These are phyloP conservation scores for Pseudocercospora musae DNA, from an alignment of 2,329 filamentous ascomycete species.

Conservation along the genomic window DNA sequence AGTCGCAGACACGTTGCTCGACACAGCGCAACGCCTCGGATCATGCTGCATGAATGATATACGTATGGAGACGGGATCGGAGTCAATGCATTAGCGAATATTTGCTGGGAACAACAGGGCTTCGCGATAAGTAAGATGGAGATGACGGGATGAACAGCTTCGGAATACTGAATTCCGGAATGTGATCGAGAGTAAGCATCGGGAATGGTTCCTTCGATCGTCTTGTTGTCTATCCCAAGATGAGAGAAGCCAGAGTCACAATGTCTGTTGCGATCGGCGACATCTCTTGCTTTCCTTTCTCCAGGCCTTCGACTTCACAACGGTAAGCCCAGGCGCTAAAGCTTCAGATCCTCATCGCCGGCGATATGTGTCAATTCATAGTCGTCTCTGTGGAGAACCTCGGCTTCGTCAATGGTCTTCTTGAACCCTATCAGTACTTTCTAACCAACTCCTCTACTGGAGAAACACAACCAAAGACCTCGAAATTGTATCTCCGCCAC, in stretches of 20 bases:
- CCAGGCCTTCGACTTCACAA: neutral
- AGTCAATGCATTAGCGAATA: neutral
- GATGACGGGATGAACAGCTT: neutral
- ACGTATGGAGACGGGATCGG: neutral
- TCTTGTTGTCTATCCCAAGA: neutral
- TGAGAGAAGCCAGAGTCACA: neutral
- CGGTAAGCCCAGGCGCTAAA: neutral
- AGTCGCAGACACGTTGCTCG: too few species aligned
- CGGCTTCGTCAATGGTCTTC: constrained; percentile 22
- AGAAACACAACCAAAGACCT: too few species aligned
- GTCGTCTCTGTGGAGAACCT: constrained; percentile 21
- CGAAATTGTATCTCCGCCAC: too few species aligned
- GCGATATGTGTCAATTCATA: constrained; percentile 22
- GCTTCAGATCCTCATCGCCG: constrained; percentile 9
- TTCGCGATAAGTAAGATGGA: neutral
- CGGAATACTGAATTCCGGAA: too few species aligned
- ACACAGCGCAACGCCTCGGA: neutral
- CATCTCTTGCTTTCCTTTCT: neutral
- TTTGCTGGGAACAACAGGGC: neutral
- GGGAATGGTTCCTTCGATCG: neutral
- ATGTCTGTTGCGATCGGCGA: neutral
- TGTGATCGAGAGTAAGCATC: neutral
- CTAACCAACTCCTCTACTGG: neutral
- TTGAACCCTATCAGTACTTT: constrained; percentile 10
- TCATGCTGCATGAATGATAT: neutral